Percentiles rank a stretch among this genome's conserved stretches.
Evolutionary conservation across 2,329 filamentous ascomycete species (phyloP).

Genomic region (Curvularia eragrostidis): DNA sequence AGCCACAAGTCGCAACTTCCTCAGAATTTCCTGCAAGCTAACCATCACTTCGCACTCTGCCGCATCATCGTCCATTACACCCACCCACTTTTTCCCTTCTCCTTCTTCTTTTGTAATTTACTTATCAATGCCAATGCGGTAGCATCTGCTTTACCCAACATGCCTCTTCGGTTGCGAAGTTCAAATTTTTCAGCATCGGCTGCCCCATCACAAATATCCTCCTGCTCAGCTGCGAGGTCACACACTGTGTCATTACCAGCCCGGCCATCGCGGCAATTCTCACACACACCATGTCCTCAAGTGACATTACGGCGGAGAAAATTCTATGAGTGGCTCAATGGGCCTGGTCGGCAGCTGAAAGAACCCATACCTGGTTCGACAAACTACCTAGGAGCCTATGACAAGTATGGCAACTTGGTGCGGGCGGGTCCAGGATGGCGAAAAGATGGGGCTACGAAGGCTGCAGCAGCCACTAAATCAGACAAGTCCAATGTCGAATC

Average conservation of each 20-base stretch:
- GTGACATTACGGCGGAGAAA: constrained; percentile 60
- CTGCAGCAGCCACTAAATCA: constrained; percentile 18
- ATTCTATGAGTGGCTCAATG: constrained; percentile 67
- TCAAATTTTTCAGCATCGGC: constrained; percentile 35
- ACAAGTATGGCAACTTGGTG: constrained; percentile 57
- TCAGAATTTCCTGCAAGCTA: constrained; percentile 20
- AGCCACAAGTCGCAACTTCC: constrained; percentile 1
- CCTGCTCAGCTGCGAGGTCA: constrained; percentile 30
- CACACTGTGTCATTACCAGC: constrained; percentile 33
- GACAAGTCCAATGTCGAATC: constrained; percentile 14
- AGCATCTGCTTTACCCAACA: constrained; percentile 30
- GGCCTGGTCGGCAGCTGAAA: constrained; percentile 58
- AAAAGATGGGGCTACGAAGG: constrained; percentile 25
- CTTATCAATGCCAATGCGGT: constrained; percentile 36
- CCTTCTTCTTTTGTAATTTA: constrained; percentile 9
- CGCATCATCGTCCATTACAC: constrained; percentile 9
- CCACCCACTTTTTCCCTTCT: constrained; percentile 14
- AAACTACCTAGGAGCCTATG: constrained; percentile 64
- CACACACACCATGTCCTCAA: constrained; percentile 46
- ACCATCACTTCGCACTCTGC: constrained; percentile 14
- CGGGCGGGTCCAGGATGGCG: constrained; percentile 44
- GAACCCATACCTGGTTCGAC: constrained; percentile 58
- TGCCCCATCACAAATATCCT: constrained; percentile 22
- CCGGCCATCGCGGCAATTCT: constrained; percentile 43
- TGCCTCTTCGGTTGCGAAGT: constrained; percentile 47